These are phyloP conservation scores for Aureobasidium sp. DNA, from an alignment of 2,329 filamentous ascomycete genomes.

Conservation along the genomic window DNA sequence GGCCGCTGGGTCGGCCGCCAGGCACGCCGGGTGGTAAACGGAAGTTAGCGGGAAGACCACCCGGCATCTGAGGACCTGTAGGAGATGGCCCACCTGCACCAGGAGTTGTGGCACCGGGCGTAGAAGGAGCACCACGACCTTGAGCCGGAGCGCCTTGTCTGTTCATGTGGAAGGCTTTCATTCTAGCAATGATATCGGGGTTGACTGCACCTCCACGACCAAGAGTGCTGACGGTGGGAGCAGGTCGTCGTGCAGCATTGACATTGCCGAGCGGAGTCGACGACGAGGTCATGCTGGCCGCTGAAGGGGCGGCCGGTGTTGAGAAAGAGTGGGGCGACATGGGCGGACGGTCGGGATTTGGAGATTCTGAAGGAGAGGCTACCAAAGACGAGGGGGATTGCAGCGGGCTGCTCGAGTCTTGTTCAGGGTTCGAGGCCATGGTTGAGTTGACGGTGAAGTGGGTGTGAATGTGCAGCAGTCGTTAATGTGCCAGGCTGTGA, in stretches of 20 bases:
- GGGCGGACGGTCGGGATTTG: neutral
- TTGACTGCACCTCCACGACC: slow-evolving; percentile 42
- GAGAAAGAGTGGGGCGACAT: slow-evolving; percentile 53
- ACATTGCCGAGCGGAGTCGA: slow-evolving; percentile 78
- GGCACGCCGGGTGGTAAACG: slow-evolving; percentile 33
- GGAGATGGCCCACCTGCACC: slow-evolving; percentile 17
- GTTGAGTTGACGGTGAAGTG: neutral
- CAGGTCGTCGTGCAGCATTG: slow-evolving; percentile 56
- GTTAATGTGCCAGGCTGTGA: neutral
- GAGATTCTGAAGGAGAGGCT: slow-evolving; percentile 2
- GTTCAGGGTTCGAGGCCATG: slow-evolving; percentile 9
- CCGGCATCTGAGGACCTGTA: slow-evolving; percentile 22
- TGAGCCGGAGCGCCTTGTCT: slow-evolving; percentile 51
- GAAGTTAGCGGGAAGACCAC: slow-evolving; percentile 39
- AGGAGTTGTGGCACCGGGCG: slow-evolving; percentile 20
- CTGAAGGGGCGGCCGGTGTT: slow-evolving; percentile 45
- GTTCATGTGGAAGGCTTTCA: slow-evolving; percentile 63
- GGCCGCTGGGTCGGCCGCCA: slow-evolving; percentile 28
- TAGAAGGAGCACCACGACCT: slow-evolving; percentile 20
- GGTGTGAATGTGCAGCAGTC: neutral
- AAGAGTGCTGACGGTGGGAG: slow-evolving; percentile 33
- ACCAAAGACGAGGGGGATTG: slow-evolving; percentile 10
- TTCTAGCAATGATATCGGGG: slow-evolving; percentile 58
- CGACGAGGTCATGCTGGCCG: slow-evolving; percentile 61
- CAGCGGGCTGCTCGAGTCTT: slow-evolving; percentile 11